Percentiles rank a stretch among this genome's conserved stretches.
These are phyloP conservation scores for Dalbergia cochinchinensis DNA, from an alignment of 306 rosid genomes.

Conservation along the genomic window DNA sequence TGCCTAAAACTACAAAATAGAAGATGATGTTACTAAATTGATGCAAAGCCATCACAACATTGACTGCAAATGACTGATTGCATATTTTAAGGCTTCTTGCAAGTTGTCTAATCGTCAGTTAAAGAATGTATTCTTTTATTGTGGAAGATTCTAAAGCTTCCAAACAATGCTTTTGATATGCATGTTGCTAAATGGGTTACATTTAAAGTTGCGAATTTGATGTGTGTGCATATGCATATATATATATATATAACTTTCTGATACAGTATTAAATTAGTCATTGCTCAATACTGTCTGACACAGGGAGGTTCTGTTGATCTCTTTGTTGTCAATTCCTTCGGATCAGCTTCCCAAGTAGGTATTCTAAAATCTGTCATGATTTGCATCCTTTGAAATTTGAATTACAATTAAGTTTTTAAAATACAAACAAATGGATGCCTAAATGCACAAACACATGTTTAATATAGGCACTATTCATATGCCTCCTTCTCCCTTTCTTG, in stretches of 20 bases:
- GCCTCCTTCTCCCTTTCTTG: conserved; percentile 81
- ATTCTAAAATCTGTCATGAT: conserved; percentile 35
- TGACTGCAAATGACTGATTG: conserved; percentile 3
- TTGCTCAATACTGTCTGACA: conserved; percentile 47
- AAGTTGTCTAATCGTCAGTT: conserved; percentile 8
- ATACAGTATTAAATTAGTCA: conserved; percentile 21
- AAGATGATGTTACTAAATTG: conserved; percentile 17
- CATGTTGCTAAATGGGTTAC: conserved; percentile 36
- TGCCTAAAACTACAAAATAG: conserved; percentile 23
- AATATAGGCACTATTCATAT: conserved; percentile 84
- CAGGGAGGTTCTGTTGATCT: conserved; percentile 89
- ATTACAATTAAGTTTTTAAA: neutral
- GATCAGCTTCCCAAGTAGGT: conserved; percentile 91
- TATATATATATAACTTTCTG: neutral
- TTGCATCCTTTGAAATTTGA: conserved; percentile 9
- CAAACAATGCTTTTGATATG: conserved; percentile 11
- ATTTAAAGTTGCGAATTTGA: conserved; percentile 10
- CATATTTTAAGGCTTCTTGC: conserved; percentile 10
- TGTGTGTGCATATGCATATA: too few species aligned
- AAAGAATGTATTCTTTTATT: conserved; percentile 23
- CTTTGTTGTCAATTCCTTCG: conserved; percentile 91
- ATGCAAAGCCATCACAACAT: conserved; percentile 19
- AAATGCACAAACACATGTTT: conserved; percentile 36
- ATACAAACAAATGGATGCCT: conserved; percentile 23
- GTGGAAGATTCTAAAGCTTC: conserved; percentile 23